These are phyloP conservation scores for Canariomyces notabilis DNA, from an alignment of 2,329 filamentous ascomycete genomes.

Conservation along the genomic window DNA sequence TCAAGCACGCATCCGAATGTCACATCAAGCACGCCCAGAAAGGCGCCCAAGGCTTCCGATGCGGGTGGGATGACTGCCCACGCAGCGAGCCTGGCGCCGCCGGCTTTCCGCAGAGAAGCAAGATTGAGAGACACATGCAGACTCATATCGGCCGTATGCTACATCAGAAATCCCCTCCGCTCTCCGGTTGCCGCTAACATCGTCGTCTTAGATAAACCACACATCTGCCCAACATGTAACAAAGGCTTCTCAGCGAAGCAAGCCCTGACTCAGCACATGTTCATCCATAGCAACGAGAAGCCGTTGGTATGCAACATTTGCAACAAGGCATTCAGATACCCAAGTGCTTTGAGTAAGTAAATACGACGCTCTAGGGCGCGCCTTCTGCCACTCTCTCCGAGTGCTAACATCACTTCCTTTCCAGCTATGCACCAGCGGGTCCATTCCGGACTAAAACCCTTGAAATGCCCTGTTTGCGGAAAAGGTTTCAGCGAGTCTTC, in stretches of 20 bases:
- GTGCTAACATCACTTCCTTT: conserved; percentile 1
- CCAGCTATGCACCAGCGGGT: conserved; percentile 62
- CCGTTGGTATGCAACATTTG: conserved; percentile 57
- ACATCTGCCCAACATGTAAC: conserved; percentile 50
- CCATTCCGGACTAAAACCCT: conserved; percentile 61
- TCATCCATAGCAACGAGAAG: conserved; percentile 61
- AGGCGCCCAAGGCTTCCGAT: conserved; percentile 43
- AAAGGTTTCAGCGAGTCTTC: conserved; percentile 61
- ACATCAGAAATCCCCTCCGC: not conserved
- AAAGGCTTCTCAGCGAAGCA: conserved; percentile 61
- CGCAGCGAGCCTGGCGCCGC: conserved; percentile 41
- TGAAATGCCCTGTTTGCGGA: conserved; percentile 53
- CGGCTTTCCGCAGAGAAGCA: conserved; percentile 55
- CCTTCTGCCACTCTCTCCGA: not conserved
- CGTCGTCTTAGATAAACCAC: conserved; percentile 51
- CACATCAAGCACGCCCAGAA: conserved; percentile 46
- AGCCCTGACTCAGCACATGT: conserved; percentile 61
- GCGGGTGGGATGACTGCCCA: conserved; percentile 52
- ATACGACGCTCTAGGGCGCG: not conserved
- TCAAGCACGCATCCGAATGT: conserved; percentile 48
- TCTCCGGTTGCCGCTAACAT: not conserved
- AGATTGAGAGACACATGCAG: conserved; percentile 60
- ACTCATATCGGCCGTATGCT: conserved; percentile 59
- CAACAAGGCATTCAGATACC: conserved; percentile 58
- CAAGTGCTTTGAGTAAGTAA: conserved; percentile 58